Conservation (phyloP, 768 basidiomycete species). For the Mycena crocata region DNA sequence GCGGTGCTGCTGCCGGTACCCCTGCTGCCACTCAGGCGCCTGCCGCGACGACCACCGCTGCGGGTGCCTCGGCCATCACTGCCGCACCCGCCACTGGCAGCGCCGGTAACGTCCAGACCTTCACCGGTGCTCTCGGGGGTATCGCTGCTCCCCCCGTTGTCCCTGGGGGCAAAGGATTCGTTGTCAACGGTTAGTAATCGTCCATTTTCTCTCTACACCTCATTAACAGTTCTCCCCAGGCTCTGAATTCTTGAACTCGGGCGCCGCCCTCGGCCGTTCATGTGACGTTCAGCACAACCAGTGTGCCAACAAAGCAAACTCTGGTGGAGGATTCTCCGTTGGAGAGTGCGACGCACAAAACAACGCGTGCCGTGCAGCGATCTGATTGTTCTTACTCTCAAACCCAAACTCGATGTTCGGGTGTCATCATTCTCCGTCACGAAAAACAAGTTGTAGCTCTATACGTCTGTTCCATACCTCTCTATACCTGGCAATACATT, state of each 20-base stretch:
- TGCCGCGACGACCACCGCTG: background rate
- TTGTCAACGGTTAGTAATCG: conserved; percentile 44
- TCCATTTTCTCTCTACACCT: background rate
- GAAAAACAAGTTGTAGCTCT: conserved; percentile 49
- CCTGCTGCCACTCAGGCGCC: conserved; percentile 21
- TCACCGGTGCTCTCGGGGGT: conserved; percentile 63
- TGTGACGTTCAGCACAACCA: conserved; percentile 70
- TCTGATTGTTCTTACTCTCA: conserved; percentile 37
- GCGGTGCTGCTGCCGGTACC: conserved; percentile 23
- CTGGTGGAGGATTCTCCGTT: conserved; percentile 53
- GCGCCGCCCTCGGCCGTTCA: conserved; percentile 64
- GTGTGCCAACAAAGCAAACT: conserved; percentile 66
- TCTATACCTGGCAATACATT: conserved; percentile 26
- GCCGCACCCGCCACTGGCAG: conserved; percentile 11
- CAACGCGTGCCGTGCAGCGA: conserved; percentile 41
- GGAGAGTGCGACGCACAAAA: conserved; percentile 38
- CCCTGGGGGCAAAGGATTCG: conserved; percentile 59
- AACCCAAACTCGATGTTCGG: conserved; percentile 42
- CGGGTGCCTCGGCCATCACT: background rate
- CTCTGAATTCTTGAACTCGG: conserved; percentile 61
- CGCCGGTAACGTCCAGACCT: conserved; percentile 55
- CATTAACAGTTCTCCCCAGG: conserved; percentile 21
- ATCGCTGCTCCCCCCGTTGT: conserved; percentile 56
- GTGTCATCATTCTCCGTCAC: conserved; percentile 42
- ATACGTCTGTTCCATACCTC: conserved; percentile 54